Evolutionary conservation across 176 grass and related monocot species (phyloP), one percentile per base, ranked within the genome.

Genomic region (Pontederia paniculata): DNA sequence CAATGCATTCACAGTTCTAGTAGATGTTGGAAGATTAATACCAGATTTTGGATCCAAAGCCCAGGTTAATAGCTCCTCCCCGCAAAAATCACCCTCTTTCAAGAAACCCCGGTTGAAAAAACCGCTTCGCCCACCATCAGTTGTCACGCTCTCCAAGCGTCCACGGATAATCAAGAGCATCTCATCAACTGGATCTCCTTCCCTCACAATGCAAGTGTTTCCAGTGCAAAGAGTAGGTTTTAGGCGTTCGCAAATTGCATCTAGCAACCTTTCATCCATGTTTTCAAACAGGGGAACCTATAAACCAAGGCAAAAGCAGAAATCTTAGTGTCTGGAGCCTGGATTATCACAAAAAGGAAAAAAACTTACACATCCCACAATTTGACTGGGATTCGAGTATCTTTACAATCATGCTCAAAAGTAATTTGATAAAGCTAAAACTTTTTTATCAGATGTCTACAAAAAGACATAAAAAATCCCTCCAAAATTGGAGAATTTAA

Each of bases 111-210:
- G 76, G 69, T 97, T 97, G 44, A 97, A 97, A 45, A 97, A 97
- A 8, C 93, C 93, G 47, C 80, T 97, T 52, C 86, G 73, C 0
- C 86, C 93, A 1, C 93, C 86, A 23, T 97, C 86, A 16, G 93
- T 90, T 37, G 86, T 97, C 51, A 77, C 68, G 57, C 93, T 97
- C 68, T 97, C 86, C 56, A 97, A 67, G 45, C 74, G 77, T 21
- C 93, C 93, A 42, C 82, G 86, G 13, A 97, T 75, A 56, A 97
- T 91, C 42, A 97, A 97, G 42, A 90, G 72, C 83, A 97, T 97
- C 80, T 97, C 93, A 50, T 97, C 86, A 41, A 97, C 93, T 0
- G 86, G 93, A 62, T 97, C 93, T 16, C 93, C 93, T 84, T 97
- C 93, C 65, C 88, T 90, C 68, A 97, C 61, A 79, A 97, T 77